Evolutionary conservation across 2,329 filamentous ascomycete genomes (phyloP).

Genomic region (Microsporum audouinii): DNA sequence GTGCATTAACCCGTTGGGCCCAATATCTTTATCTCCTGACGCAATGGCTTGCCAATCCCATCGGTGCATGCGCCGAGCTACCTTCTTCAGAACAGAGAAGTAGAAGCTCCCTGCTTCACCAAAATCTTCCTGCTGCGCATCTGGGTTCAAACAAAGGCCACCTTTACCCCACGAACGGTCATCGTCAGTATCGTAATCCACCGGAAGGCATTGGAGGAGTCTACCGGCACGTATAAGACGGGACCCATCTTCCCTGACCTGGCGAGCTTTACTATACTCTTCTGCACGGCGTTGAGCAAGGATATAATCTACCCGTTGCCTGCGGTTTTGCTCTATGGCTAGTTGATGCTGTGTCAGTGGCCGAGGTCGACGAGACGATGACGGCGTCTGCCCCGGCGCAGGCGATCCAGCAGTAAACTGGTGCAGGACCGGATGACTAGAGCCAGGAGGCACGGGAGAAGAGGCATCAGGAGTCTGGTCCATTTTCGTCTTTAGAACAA

Average conservation of each 20-base stretch:
- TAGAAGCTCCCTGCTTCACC: constrained; percentile 38
- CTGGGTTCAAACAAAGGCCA: constrained; percentile 31
- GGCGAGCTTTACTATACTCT: constrained; percentile 28
- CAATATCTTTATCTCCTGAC: constrained; percentile 9
- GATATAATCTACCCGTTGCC: constrained; percentile 38
- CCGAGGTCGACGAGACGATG: constrained; percentile 31
- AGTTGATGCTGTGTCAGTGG: constrained; percentile 41
- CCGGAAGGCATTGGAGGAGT: constrained; percentile 32
- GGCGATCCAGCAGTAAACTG: constrained; percentile 27
- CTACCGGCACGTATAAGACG: constrained; percentile 33
- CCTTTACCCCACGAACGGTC: constrained; percentile 35
- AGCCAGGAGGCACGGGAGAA: constrained; percentile 35
- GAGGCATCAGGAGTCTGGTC: constrained; percentile 33
- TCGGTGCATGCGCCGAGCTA: constrained; percentile 32
- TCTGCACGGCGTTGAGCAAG: constrained; percentile 33
- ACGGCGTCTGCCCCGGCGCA: constrained; percentile 21
- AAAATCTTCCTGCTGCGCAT: constrained; percentile 35
- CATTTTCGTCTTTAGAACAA: constrained; percentile 36
- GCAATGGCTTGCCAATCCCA: constrained; percentile 33
- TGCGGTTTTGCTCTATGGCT: constrained; percentile 39
- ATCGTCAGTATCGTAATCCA: constrained; percentile 38
- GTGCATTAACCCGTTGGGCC: constrained; percentile 6
- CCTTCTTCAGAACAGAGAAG: constrained; percentile 34
- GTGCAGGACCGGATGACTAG: constrained; percentile 32
- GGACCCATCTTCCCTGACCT: constrained; percentile 29